A percentile compares a stretch with the other conserved stretches of the same genome.
phyloP scores from a whole-genome alignment of 768 basidiomycete genomes.

The Terana coerulea region DNA sequence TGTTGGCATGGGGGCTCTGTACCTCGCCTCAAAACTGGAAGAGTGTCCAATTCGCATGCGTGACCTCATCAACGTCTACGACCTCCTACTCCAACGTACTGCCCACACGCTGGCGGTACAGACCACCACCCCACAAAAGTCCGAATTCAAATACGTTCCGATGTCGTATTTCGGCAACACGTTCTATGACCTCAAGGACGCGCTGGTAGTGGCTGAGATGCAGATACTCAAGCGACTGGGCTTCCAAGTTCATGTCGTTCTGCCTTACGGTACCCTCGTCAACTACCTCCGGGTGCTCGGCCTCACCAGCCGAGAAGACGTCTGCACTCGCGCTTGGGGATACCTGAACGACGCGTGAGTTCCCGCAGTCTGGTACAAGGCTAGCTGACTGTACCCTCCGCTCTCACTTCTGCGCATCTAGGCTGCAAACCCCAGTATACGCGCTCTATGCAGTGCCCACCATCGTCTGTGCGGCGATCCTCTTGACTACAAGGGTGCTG shows the following conservation, averaged over 20 bases:
- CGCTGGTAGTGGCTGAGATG: slow-evolving; percentile 93
- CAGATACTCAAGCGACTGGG: slow-evolving; percentile 94
- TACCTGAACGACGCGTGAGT: slow-evolving; percentile 95
- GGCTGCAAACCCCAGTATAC: slow-evolving; percentile 91
- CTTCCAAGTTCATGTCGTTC: slow-evolving; percentile 89
- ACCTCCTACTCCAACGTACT: slow-evolving; percentile 78
- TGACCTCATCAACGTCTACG: slow-evolving; percentile 92
- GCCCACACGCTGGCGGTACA: slow-evolving; percentile 40
- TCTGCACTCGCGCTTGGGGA: slow-evolving; percentile 83
- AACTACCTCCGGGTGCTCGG: slow-evolving; percentile 92
- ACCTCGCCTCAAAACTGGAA: slow-evolving; percentile 76
- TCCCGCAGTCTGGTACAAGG: not conserved
- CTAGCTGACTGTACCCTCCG: slow-evolving; percentile 2
- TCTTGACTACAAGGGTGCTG: slow-evolving; percentile 73
- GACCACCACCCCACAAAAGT: slow-evolving; percentile 24
- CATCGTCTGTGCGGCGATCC: slow-evolving; percentile 86
- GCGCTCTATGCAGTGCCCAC: slow-evolving; percentile 85
- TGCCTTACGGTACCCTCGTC: slow-evolving; percentile 92
- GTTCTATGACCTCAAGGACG: slow-evolving; percentile 95
- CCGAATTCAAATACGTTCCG: slow-evolving; percentile 61
- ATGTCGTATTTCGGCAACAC: slow-evolving; percentile 88
- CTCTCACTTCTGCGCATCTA: slow-evolving; percentile 29
- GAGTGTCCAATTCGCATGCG: slow-evolving; percentile 90
- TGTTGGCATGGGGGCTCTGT: slow-evolving; percentile 32
- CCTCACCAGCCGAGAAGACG: slow-evolving; percentile 66